phyloP scores from a whole-genome alignment of 495 filamentous ascomycete species.

The Tirmania nivea region DNA sequence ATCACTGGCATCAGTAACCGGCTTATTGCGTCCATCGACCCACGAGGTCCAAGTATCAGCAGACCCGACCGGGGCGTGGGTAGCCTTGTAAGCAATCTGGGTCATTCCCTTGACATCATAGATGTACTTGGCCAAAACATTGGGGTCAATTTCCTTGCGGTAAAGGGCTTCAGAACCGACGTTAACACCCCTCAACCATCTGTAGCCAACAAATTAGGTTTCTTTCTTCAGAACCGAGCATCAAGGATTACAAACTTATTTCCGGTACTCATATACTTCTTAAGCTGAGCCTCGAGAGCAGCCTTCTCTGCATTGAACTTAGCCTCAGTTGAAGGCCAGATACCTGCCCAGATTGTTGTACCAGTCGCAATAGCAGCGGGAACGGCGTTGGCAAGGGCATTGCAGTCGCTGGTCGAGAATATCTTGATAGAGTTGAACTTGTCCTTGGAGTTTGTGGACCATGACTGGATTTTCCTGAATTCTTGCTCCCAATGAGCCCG shows the following conservation, averaged over 20 bases:
- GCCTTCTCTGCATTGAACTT: constrained; percentile 51
- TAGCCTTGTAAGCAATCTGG: constrained; percentile 6
- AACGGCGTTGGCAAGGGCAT: constrained; percentile 13
- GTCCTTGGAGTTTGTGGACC: constrained; percentile 36
- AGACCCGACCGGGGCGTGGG: constrained; percentile 42
- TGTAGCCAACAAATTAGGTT: constrained; percentile 23
- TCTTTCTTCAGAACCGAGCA: constrained; percentile 26
- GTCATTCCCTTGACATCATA: constrained; percentile 21
- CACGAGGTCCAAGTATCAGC: constrained; percentile 86
- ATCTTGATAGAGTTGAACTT: constrained; percentile 56
- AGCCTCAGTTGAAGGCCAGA: constrained; percentile 34
- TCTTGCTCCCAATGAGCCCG: constrained; percentile 46
- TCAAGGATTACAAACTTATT: constrained; percentile 18
- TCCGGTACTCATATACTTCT: constrained; percentile 29
- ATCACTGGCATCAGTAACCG: constrained; percentile 47
- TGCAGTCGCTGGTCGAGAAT: constrained; percentile 49
- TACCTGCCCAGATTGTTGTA: constrained; percentile 18
- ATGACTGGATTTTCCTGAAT: constrained; percentile 50
- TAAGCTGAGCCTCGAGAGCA: constrained; percentile 44
- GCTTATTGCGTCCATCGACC: constrained; percentile 49
- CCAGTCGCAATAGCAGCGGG: constrained; percentile 39
- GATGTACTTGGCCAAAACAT: constrained; percentile 13
- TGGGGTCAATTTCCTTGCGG: constrained; percentile 25
- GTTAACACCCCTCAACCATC: constrained; percentile 63
- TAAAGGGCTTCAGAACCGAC: constrained; percentile 85